phyloP scores from a whole-genome alignment of 1,284 basidiomycete genomes.

The Sanghuangporus baumii region DNA sequence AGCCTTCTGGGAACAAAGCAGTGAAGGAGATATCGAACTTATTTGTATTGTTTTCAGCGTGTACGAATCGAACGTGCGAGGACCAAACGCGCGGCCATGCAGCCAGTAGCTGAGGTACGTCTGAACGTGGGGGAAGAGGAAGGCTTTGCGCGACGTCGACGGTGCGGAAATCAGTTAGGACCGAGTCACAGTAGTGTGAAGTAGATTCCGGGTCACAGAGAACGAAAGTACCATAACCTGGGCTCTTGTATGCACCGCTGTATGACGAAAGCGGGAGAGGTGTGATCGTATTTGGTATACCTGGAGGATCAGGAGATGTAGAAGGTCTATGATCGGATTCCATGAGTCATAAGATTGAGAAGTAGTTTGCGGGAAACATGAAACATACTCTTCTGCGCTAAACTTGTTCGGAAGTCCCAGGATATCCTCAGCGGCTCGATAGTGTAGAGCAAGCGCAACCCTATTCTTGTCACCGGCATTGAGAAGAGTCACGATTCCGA shows the following conservation, averaged over 20 bases:
- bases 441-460: neutral
- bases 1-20: slow-evolving; percentile 24
- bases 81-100: slow-evolving; percentile 20
- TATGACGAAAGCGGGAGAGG: slow-evolving; percentile 18
- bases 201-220: slow-evolving; percentile 20
- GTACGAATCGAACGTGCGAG: slow-evolving; percentile 21
- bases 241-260: slow-evolving; percentile 21
- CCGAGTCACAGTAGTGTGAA: slow-evolving; percentile 19
- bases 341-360: neutral
- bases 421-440: neutral
- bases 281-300: neutral
- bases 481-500: slow-evolving; percentile 28
- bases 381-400: slow-evolving; percentile 4
- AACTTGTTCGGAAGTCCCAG: neutral
- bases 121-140: neutral
- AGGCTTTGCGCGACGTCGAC: slow-evolving; percentile 13
- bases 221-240: slow-evolving; percentile 22
- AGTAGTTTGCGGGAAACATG: neutral
- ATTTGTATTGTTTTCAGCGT: slow-evolving; percentile 11
- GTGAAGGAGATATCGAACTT: slow-evolving; percentile 19
- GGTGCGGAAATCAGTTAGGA: slow-evolving; percentile 19
- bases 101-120: slow-evolving; percentile 16
- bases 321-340: neutral
- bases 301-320: neutral
- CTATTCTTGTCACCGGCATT: slow-evolving; percentile 24